These are phyloP conservation scores for Trichoderma sp. DNA, from an alignment of 2,329 filamentous ascomycete species.

Conservation along the genomic window DNA sequence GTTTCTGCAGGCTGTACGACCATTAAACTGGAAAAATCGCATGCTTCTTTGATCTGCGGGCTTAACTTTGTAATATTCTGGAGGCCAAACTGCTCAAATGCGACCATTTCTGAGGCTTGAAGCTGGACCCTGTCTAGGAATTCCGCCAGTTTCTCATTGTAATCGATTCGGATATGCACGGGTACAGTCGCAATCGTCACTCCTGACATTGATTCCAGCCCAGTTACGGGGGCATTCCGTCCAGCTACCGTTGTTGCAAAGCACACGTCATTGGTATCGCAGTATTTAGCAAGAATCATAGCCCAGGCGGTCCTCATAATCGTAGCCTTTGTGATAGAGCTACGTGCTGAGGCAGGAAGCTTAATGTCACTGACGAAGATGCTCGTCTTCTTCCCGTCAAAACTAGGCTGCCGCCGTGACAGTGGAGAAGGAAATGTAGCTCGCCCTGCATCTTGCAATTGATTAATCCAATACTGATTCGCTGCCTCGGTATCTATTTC, in stretches of 20 bases:
- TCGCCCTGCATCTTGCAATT: neutral
- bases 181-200: conserved; percentile 9
- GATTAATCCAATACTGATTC: neutral
- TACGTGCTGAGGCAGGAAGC: neutral
- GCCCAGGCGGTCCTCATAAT: conserved; percentile 13
- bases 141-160: neutral
- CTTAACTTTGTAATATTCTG: conserved; percentile 9
- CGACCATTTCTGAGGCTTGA: conserved; percentile 8
- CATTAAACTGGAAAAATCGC: conserved; percentile 18
- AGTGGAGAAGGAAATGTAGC: neutral
- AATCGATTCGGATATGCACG: neutral
- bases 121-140: conserved; percentile 1
- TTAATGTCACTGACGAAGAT: neutral
- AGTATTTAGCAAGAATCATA: conserved; percentile 12
- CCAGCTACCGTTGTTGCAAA: conserved; percentile 18
- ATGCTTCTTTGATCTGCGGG: conserved; percentile 17
- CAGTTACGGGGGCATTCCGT: neutral
- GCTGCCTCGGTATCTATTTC: neutral
- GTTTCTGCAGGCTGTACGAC: conserved; percentile 17
- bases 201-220: neutral
- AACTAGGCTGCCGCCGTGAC: neutral
- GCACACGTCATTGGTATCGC: conserved; percentile 7
- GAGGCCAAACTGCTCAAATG: conserved; percentile 6
- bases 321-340: conserved; percentile 5
- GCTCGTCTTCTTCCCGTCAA: neutral